Percentiles rank a stretch among this genome's conserved stretches.
Conservation (phyloP, 129 eudicot species). For the Ambrosia artemisiifolia region DNA sequence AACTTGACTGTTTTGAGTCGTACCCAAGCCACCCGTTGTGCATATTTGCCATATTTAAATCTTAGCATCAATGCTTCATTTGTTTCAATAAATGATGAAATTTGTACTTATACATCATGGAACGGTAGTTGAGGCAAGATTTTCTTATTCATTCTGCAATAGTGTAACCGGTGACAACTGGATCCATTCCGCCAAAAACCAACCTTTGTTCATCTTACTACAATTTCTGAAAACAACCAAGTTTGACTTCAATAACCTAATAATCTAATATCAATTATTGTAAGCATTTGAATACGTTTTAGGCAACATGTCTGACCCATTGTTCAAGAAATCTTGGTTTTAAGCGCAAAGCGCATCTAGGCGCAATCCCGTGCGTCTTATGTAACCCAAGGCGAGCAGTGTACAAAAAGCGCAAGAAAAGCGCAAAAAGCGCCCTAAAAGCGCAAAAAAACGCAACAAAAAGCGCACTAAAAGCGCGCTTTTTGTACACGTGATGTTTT, state of each 20-base stretch:
- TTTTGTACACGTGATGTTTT: too few species aligned
- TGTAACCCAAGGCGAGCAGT: too few species aligned
- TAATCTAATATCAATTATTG: neutral
- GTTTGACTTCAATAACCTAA: neutral
- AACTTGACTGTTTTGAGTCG: neutral
- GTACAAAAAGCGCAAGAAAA: too few species aligned
- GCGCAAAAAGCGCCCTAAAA: too few species aligned
- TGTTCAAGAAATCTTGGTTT: neutral
- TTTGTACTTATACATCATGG: neutral
- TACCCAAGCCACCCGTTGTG: neutral
- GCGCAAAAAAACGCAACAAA: too few species aligned
- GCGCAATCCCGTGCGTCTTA: too few species aligned
- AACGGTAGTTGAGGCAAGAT: neutral
- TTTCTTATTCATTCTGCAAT: neutral
- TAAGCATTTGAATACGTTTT: neutral
- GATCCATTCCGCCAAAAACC: too few species aligned
- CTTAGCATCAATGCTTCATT: neutral
- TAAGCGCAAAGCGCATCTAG: too few species aligned
- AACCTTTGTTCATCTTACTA: neutral
- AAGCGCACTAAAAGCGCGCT: too few species aligned
- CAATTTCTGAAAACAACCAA: neutral
- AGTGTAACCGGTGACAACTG: neutral
- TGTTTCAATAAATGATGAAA: neutral
- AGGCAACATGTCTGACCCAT: neutral
- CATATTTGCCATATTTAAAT: neutral